Base-by-base conservation (phyloP, 768 basidiomycete species). In the Pisolithus microcarpus region DNA sequence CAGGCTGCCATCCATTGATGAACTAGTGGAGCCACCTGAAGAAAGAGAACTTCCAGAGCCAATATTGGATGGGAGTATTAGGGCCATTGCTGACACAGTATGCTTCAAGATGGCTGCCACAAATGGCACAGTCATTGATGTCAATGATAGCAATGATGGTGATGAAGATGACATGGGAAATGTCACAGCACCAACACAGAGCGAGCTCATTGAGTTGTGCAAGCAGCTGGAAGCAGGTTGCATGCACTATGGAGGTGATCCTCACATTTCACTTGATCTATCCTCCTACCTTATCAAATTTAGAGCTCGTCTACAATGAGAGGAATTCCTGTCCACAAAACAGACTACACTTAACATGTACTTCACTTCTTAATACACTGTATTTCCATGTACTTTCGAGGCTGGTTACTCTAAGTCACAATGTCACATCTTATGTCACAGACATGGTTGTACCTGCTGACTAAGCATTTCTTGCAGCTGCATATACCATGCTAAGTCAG, bases 11-110 rank as follows among this genome's bases (percentile, higher is more conserved):
- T 48, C 52, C 2, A 9, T 60, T 18, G 52, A 58, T 7, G 51
- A 54, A 18, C 31, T 60, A 11, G 26, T 63, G 8, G 54, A 62
- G 43, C 53, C 52, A 3, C 43, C 38, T n/a, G 54, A 53, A 38
- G 63, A 65, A 37, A 46, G 51, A 8, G 38, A 52, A 30, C 7
- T 13, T 34, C 40, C 34, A 11, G 13, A 43, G n/a, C 21, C 30
- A 10, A 13, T 47, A 13, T 21, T 39, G 39, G 51, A 48, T n/a
- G n/a, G n/a, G n/a, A n/a, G n/a, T n/a, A n/a, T n/a, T n/a, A n/a
- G n/a, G n/a, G n/a, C n/a, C n/a, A n/a, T n/a, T n/a, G n/a, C n/a
- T n/a, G n/a, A n/a, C n/a, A n/a, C n/a, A n/a, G n/a, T n/a, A n/a
- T n/a, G 16, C 13, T 28, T 15, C 6, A 30, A 52, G 30, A 40